phyloP scores from a whole-genome alignment of 1,284 basidiomycete species.

The Apiotrichum brassicae region DNA sequence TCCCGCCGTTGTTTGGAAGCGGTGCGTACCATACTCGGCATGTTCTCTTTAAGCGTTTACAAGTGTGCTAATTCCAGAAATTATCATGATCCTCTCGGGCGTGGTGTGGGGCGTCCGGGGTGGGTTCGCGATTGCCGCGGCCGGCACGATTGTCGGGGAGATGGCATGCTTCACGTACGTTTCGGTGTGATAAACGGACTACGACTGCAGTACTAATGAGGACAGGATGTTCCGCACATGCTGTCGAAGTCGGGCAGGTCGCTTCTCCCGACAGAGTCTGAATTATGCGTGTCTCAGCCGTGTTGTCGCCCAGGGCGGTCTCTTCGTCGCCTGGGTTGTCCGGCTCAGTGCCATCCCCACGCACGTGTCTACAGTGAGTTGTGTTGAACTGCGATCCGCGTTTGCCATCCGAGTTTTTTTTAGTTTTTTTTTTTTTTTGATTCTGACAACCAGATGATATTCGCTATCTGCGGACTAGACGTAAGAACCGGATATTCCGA shows the following conservation, averaged over 20 bases:
- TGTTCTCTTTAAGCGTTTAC: too few species aligned
- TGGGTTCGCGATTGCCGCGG: conserved; percentile 38
- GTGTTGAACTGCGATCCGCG: too few species aligned
- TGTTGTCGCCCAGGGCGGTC: conserved; percentile 40
- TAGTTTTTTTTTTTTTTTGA: too few species aligned
- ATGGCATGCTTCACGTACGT: conserved; percentile 34
- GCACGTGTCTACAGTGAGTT: conserved; percentile 36
- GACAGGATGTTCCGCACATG: conserved; percentile 41
- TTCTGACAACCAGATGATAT: conserved; percentile 30
- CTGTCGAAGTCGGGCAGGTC: conserved; percentile 32
- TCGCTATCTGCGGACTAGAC: conserved; percentile 35
- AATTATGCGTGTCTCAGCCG: conserved; percentile 43
- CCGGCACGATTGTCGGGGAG: conserved; percentile 41
- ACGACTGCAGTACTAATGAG: too few species aligned
- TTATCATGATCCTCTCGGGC: conserved; percentile 38
- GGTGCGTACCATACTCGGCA: conserved; percentile 22
- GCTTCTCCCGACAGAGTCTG: conserved; percentile 38
- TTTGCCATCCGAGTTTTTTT: too few species aligned
- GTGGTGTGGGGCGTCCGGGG: conserved; percentile 45
- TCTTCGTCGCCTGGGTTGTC: conserved; percentile 37
- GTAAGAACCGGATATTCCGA: background rate
- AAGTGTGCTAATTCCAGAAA: conserved; percentile 14
- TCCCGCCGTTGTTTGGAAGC: conserved; percentile 46
- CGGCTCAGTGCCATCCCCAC: conserved; percentile 42
- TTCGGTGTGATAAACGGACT: too few species aligned